A percentile compares a stretch with the other conserved stretches of the same genome.
phyloP scores from a whole-genome alignment of 2,329 filamentous ascomycete species.

The Grosmannia huntii region DNA sequence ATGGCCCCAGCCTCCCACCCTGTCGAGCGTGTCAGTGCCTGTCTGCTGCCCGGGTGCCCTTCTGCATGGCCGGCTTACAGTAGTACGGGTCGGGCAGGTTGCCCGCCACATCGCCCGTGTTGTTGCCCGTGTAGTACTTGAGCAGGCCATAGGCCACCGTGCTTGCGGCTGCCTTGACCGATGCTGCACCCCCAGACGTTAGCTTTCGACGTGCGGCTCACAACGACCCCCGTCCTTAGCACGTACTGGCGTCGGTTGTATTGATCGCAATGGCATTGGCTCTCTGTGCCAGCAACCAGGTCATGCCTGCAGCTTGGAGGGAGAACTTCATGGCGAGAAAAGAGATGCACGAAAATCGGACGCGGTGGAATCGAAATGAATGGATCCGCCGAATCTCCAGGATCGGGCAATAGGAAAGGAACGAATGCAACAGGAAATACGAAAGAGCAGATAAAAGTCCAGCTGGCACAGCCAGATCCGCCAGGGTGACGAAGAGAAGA shows the following conservation, averaged over 20 bases:
- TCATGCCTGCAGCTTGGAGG: constrained; percentile 3
- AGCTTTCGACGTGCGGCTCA: neutral
- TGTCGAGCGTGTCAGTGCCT: constrained; percentile 12
- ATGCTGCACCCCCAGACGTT: constrained; percentile 23
- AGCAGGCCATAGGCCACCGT: constrained; percentile 26
- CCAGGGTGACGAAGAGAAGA: neutral
- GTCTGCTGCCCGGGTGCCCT: constrained; percentile 1
- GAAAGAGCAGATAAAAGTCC: neutral
- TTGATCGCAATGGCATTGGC: constrained; percentile 10
- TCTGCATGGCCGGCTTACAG: constrained; percentile 30
- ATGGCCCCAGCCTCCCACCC: constrained; percentile 65
- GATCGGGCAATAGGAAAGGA: neutral
- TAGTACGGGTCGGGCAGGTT: constrained; percentile 51
- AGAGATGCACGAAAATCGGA: neutral
- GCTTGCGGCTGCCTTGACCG: constrained; percentile 34
- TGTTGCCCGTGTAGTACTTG: constrained; percentile 42
- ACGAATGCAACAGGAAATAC: constrained; percentile 9
- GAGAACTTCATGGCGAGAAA: neutral
- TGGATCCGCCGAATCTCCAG: neutral
- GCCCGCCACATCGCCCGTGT: constrained; percentile 43
- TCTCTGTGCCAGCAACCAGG: constrained; percentile 9
- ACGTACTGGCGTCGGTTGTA: neutral
- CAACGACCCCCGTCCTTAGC: neutral
- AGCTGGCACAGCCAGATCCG: neutral
- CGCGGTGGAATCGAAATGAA: neutral